phyloP scores from a whole-genome alignment of 2,329 filamentous ascomycete species.

The Trematosphaeria pertusa region DNA sequence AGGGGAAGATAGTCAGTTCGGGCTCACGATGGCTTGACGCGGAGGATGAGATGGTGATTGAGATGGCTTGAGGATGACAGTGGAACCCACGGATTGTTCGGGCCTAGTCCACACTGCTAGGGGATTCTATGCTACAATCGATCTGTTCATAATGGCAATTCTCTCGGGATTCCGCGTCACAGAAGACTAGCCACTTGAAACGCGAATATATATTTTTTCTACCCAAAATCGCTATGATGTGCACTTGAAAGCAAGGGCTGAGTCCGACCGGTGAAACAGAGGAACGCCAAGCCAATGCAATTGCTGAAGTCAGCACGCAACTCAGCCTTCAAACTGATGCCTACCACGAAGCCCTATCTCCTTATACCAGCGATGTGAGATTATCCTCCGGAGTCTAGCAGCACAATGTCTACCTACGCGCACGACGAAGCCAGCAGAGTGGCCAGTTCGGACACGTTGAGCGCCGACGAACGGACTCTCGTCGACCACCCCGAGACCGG shows the following conservation, averaged over 20 bases:
- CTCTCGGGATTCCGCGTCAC: too few relatives aligned
- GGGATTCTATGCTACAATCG: too few relatives aligned
- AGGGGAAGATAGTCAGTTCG: slow-evolving; percentile 64
- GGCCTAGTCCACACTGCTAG: too few relatives aligned
- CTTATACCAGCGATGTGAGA: too few relatives aligned
- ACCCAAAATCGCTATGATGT: too few relatives aligned
- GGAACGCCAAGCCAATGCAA: not conserved
- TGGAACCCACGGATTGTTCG: not conserved
- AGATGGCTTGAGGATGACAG: slow-evolving; percentile 48
- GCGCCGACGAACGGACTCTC: slow-evolving; percentile 39
- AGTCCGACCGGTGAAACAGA: not conserved
- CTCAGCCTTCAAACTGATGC: too few relatives aligned
- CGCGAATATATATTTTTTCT: too few relatives aligned
- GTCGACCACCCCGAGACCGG: slow-evolving; percentile 40
- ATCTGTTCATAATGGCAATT: too few relatives aligned
- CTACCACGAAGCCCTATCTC: slow-evolving; percentile 5
- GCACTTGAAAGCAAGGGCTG: too few relatives aligned
- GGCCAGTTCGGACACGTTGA: slow-evolving; percentile 28
- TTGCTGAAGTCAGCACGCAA: too few relatives aligned
- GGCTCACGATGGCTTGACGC: slow-evolving; percentile 72
- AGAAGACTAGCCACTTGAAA: too few relatives aligned
- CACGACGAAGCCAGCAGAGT: slow-evolving; percentile 21
- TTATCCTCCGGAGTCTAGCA: not conserved
- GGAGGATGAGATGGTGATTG: slow-evolving; percentile 62
- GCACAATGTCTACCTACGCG: slow-evolving; percentile 29